phyloP scores from a whole-genome alignment of 768 basidiomycete species.

The Leucosporidium scottii region DNA sequence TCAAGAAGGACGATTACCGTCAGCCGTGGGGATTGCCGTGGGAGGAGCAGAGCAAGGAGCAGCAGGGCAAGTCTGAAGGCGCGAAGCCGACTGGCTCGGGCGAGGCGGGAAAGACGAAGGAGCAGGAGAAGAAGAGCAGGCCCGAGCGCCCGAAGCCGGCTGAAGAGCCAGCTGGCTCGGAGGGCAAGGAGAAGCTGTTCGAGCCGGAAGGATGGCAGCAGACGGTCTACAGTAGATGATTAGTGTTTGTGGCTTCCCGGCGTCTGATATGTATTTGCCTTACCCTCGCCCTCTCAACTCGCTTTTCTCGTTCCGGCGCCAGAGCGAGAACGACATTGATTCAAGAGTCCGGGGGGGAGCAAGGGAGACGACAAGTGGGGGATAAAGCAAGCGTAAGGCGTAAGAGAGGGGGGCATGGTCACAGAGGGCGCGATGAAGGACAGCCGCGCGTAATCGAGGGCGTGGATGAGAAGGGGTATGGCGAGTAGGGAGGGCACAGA shows the following conservation, averaged over 20 bases:
- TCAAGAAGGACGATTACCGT: neutral
- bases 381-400: neutral
- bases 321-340: no score
- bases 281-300: no score
- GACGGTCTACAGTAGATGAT: no score
- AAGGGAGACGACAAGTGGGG: no score
- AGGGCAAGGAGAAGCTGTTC: no score
- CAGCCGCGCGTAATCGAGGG: neutral
- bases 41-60: slow-evolving; percentile 8
- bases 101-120: neutral
- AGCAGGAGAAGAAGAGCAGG: neutral
- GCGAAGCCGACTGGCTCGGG: neutral
- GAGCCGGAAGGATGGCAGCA: no score
- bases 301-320: no score
- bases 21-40: slow-evolving; percentile 24
- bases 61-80: neutral
- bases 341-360: no score
- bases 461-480: neutral
- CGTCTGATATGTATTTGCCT: no score
- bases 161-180: no score
- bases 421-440: neutral
- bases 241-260: no score
- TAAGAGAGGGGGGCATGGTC: neutral
- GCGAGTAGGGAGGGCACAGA: neutral
- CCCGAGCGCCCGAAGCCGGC: no score